Evolutionary conservation across 192 early-diverging fungal species (phyloP).

Genomic region (Mycoemilia scoparia): DNA sequence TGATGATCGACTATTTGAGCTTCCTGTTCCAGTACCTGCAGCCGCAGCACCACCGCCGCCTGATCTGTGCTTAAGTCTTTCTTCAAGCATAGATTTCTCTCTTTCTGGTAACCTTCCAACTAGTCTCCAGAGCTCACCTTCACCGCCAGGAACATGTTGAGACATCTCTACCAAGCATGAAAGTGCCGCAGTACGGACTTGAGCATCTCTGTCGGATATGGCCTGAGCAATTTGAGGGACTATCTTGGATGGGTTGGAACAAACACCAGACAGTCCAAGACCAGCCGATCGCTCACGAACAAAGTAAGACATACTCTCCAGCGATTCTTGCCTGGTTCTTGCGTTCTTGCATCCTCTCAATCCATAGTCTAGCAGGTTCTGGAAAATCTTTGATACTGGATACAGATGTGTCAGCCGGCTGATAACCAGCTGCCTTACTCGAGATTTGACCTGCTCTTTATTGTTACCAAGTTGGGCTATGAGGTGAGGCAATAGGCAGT

Average conservation of each 20-base stretch:
- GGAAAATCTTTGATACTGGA: conserved; percentile 61
- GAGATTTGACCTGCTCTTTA: conserved; percentile 61
- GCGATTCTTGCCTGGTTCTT: conserved; percentile 55
- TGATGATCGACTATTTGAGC: conserved; percentile 3
- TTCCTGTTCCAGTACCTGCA: conserved; percentile 5
- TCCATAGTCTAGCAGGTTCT: conserved; percentile 44
- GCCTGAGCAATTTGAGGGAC: conserved; percentile 54
- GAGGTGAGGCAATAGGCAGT: conserved; percentile 47
- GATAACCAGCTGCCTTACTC: conserved; percentile 47
- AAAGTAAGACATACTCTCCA: conserved; percentile 58
- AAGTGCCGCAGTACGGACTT: conserved; percentile 61
- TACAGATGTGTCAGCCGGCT: conserved; percentile 53
- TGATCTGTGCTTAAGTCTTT: conserved; percentile 46
- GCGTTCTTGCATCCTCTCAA: conserved; percentile 58
- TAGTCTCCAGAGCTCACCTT: conserved; percentile 53
- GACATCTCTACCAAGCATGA: conserved; percentile 55
- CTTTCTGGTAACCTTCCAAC: conserved; percentile 57
- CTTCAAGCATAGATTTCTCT: conserved; percentile 64
- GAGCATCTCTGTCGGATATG: conserved; percentile 64
- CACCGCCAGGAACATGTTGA: conserved; percentile 37
- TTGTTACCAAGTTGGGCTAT: conserved; percentile 57
- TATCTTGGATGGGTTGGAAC: conserved; percentile 37
- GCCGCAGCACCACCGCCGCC: conserved; percentile 7
- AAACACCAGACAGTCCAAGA: conserved; percentile 15
- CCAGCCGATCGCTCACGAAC: conserved; percentile 37